These are phyloP conservation scores for Penicillium steckii DNA, from an alignment of 495 filamentous ascomycete genomes.

Conservation along the genomic window DNA sequence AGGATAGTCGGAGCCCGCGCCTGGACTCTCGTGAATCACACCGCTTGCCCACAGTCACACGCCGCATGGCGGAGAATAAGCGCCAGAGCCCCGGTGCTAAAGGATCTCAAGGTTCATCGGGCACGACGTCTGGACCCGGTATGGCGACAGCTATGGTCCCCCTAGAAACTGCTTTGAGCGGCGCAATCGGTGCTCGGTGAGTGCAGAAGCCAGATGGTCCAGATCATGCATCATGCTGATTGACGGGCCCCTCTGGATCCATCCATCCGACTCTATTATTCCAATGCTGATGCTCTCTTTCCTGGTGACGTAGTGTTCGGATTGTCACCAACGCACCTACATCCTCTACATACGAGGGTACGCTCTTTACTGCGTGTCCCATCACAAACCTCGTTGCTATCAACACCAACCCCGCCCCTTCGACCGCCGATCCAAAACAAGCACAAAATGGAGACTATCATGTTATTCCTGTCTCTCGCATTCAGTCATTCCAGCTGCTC, in stretches of 20 bases:
- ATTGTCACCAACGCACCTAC: constrained; percentile 55
- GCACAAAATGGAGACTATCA: constrained; percentile 57
- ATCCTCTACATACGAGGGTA: constrained; percentile 56
- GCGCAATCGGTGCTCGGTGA: constrained; percentile 54
- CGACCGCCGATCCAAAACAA: constrained; percentile 37
- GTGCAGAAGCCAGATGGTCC: constrained; percentile 7
- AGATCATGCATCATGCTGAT: not conserved
- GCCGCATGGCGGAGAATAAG: constrained; percentile 46
- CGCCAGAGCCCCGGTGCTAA: constrained; percentile 46
- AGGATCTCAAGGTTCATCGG: constrained; percentile 29
- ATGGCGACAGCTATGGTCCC: constrained; percentile 44
- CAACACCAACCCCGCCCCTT: constrained; percentile 43
- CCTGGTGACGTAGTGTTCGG: constrained; percentile 64
- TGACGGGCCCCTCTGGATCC: not conserved
- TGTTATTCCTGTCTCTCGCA: constrained; percentile 61
- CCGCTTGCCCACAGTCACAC: constrained; percentile 16
- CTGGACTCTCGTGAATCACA: constrained; percentile 12
- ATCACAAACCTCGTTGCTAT: constrained; percentile 65
- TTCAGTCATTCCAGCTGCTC: constrained; percentile 59
- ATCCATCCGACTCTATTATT: no score
- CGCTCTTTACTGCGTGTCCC: constrained; percentile 65
- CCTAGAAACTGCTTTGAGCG: constrained; percentile 47
- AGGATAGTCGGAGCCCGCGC: not conserved
- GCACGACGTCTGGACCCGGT: constrained; percentile 25
- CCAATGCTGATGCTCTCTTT: no score